Evolutionary conservation across 768 basidiomycete genomes (phyloP), one percentile per base, ranked within the genome.

Genomic region (Rhodocollybia butyracea): DNA sequence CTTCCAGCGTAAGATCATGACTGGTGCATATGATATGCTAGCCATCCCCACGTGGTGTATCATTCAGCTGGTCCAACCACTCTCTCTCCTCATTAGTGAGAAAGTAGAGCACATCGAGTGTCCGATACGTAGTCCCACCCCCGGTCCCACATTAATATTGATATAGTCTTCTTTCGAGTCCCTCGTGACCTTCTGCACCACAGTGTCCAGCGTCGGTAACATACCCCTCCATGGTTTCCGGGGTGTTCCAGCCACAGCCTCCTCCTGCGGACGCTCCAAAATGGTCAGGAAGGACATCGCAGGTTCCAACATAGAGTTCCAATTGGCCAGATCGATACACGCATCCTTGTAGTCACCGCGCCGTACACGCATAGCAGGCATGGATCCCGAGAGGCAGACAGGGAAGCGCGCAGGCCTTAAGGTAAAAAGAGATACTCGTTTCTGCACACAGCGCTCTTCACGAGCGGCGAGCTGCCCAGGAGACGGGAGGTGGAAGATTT

Each of bases 341-440:
- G 72, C 69, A 15, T 70, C 63, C 47, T 74, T 66, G 60, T 68
- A 84, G 62, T 82, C 81, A 3, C 81, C 81, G 5, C 82, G 70
- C 7, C 82, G 74, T 11, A 81, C 57, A 59, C 82, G 81, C 40
- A 81, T 66, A 0, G 80, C 80, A n/a, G 82, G 61, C 66, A 79
- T 76, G 65, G 73, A 59, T 59, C 64, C 17, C 59, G 63, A 13
- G 70, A 66, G 45, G 60, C 68, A 36, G 41, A 66, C 50, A 55
- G 61, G 11, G 57, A 34, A n/a, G 70, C 65, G 11, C 66, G 63
- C 0, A 66, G 65, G 12, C 64, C 70, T 19, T 64, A 64, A 12
- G 69, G 69, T 5, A 68, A 53, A 54, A 78, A 76, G 6, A 75
- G 66, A 55, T 72, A 68, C 41, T 67, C 63, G 60, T 76, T 68